Base-by-base conservation (phyloP, 2,329 filamentous ascomycete genomes). In the Aspergillus intermedius region DNA sequence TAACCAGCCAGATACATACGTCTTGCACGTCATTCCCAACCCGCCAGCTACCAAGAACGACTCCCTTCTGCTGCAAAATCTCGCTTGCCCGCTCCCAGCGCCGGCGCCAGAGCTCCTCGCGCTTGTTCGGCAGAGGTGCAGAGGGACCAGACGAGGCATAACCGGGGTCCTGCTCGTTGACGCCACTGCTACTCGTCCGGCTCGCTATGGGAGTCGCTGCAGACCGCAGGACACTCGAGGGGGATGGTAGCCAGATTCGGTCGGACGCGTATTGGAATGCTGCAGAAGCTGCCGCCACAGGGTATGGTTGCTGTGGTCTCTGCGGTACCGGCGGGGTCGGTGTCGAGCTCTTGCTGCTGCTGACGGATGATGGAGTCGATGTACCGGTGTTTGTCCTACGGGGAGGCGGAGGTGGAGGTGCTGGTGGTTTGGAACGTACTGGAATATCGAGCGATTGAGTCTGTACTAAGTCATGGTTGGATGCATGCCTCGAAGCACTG, bases 101-200 rank as follows among this genome's bases (percentile, higher is more conserved):
- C 22, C 74, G 67, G 39, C 64, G 63, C 74, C 74, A 77, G 7
- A 75, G 58, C 48, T 77, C 74, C 48, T 76, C 70, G 7, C 74
- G 73, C 49, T 74, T 76, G 46, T 70, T 75, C 3, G 68, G 66
- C 2, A 71, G 58, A 0, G 70, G 61, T 2, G 62, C 55, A 10
- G 62, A 62, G 7, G 61, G 61, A 12, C 49, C 48, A 1, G 50
- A 42, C 9, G 45, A 34, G 42, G 50, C 49, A 41, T 46, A 22
- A 25, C 49, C 5, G 49, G 32, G 17, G 50, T 60, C 49, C n/a
- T 53, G 48, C 48, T 51, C 55, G 42, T 28, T 57, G 41, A 44
- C 46, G 25, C 37, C 49, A 44, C 44, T 56, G 17, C 52, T 52
- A 41, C 53, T 58, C 12, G 53, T 49, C 42, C 56, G 51, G 10